Conservation (phyloP, 2,329 filamentous ascomycete genomes). For the Hymenoscyphus repandus region DNA sequence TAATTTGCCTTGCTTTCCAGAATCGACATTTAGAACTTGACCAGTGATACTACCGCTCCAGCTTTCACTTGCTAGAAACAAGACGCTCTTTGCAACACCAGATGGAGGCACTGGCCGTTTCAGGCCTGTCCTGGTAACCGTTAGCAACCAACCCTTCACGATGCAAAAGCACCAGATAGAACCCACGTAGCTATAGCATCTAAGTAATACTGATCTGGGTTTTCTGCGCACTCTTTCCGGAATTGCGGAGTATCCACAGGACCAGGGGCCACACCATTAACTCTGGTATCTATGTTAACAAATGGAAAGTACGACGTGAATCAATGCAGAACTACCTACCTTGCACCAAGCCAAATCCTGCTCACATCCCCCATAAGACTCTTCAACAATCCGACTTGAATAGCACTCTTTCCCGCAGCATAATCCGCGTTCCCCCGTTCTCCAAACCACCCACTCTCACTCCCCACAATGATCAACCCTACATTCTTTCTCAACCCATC, state of each 20-base stretch:
- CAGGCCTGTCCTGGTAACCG: constrained; percentile 33
- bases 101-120: constrained; percentile 34
- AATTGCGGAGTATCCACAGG: constrained; percentile 40
- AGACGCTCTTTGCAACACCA: constrained; percentile 39
- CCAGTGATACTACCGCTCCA: constrained; percentile 41
- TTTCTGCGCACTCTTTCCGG: constrained; percentile 35
- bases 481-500: constrained; percentile 31
- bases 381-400: constrained; percentile 39
- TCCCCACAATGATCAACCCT: constrained; percentile 40
- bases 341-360: constrained; percentile 30
- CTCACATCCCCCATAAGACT: constrained; percentile 38
- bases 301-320: background rate
- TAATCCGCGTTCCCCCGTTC: constrained; percentile 40
- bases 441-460: constrained; percentile 40
- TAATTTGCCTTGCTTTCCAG: constrained; percentile 40
- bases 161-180: too few relatives aligned
- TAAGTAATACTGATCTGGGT: constrained; percentile 35
- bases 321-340: constrained; percentile 8
- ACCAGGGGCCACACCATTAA: constrained; percentile 43
- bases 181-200: constrained; percentile 39
- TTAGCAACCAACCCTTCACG: too few relatives aligned
- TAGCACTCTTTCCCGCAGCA: constrained; percentile 40
- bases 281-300: constrained; percentile 21
- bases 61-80: constrained; percentile 42
- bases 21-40: constrained; percentile 40